These are phyloP conservation scores for Aspergillus bridgeri DNA, from an alignment of 495 filamentous ascomycete species.

Conservation along the genomic window DNA sequence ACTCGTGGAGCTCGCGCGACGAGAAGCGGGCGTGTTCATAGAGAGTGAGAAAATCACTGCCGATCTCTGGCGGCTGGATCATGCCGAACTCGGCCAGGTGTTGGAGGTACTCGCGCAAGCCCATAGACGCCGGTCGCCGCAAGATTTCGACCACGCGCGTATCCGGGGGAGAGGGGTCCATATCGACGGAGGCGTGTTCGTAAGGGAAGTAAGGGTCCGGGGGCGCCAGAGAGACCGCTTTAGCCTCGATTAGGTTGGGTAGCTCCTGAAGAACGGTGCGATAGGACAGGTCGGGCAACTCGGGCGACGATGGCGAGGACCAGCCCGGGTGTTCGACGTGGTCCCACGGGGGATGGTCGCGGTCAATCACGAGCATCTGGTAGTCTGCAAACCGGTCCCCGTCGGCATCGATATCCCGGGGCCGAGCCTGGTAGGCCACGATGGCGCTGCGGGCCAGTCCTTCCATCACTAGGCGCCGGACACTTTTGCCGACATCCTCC, in stretches of 20 bases:
- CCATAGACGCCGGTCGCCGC: constrained; percentile 68
- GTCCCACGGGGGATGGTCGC: constrained; percentile 65
- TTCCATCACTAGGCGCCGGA: constrained; percentile 69
- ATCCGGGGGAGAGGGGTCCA: constrained; percentile 42
- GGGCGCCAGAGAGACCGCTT: constrained; percentile 79
- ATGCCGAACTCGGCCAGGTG: constrained; percentile 66
- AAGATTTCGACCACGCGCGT: constrained; percentile 66
- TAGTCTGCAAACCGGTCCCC: constrained; percentile 28
- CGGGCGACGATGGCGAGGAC: constrained; percentile 70
- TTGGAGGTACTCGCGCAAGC: constrained; percentile 73
- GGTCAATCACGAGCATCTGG: constrained; percentile 32
- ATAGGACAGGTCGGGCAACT: constrained; percentile 78
- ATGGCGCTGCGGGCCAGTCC: constrained; percentile 70
- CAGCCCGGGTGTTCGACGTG: constrained; percentile 82
- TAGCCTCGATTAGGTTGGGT: constrained; percentile 88
- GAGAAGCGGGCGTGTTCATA: constrained; percentile 90
- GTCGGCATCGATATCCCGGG: constrained; percentile 48
- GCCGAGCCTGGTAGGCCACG: constrained; percentile 74
- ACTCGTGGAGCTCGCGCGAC: constrained; percentile 52
- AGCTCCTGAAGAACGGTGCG: constrained; percentile 78
- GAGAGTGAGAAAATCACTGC: constrained; percentile 60
- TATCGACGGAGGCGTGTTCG: constrained; percentile 27
- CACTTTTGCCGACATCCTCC: constrained; percentile 64
- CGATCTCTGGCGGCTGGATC: constrained; percentile 54
- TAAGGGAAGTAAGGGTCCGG: constrained; percentile 46